Evolutionary conservation across 345 rosid species (phyloP).

Genomic region (Geranium brycei): DNA sequence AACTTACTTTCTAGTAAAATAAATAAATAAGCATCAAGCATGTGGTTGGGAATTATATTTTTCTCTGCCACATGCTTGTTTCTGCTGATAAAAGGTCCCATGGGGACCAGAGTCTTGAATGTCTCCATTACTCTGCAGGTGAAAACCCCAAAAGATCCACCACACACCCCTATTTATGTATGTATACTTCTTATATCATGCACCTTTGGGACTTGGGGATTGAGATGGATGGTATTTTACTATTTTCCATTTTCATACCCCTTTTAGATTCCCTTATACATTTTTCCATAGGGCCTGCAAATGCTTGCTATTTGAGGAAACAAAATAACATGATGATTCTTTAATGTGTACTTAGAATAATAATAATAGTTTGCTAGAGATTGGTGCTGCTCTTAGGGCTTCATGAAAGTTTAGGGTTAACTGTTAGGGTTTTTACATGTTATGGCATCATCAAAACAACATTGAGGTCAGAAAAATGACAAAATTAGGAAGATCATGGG

Average conservation of each 20-base stretch:
- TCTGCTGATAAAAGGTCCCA: not conserved
- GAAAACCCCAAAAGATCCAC: not conserved
- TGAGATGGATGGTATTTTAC: not conserved
- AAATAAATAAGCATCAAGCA: not conserved
- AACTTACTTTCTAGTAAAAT: not conserved
- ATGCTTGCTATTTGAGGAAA: conserved; percentile 25
- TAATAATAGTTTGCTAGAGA: too few species aligned
- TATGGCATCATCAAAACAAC: too few species aligned
- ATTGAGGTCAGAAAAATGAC: not conserved
- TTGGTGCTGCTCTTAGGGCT: not conserved
- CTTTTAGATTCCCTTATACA: not conserved
- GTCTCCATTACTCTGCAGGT: not conserved
- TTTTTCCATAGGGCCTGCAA: not conserved
- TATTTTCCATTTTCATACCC: not conserved
- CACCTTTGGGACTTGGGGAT: not conserved
- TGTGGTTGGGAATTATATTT: not conserved
- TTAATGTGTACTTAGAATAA: too few species aligned
- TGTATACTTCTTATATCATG: not conserved
- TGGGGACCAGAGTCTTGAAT: not conserved
- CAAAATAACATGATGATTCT: not conserved
- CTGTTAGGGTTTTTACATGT: conserved; percentile 10
- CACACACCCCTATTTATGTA: not conserved
- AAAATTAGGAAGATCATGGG: not conserved
- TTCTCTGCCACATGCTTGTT: not conserved
- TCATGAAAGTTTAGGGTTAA: too few species aligned